These are phyloP conservation scores for Logfia minima DNA, from an alignment of 129 eudicot species.

Conservation along the genomic window DNA sequence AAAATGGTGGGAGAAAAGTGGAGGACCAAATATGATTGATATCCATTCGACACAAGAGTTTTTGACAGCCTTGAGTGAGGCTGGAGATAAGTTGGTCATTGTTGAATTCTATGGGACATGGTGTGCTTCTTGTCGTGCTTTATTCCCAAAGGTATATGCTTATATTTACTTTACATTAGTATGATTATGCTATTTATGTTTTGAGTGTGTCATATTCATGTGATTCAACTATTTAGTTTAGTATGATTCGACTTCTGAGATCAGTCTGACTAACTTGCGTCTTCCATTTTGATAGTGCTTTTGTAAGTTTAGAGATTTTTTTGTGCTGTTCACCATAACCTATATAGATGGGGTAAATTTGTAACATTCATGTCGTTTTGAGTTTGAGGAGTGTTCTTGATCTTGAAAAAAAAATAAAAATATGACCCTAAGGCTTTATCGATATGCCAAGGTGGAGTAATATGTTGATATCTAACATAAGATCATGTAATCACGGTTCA, in stretches of 20 bases:
- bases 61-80: conserved; percentile 67
- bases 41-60: conserved; percentile 90
- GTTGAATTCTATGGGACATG: conserved; percentile 94
- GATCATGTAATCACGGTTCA: background rate
- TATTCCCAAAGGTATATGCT: conserved; percentile 78
- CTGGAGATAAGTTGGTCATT: conserved; percentile 88
- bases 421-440: background rate
- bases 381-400: background rate
- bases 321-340: background rate
- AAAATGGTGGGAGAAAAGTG: conserved; percentile 96
- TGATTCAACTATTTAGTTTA: conserved; percentile 11
- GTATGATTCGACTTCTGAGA: conserved; percentile 12
- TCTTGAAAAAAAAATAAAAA: background rate
- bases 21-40: conserved; percentile 94
- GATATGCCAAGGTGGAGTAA: background rate
- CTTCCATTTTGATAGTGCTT: background rate
- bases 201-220: background rate
- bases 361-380: background rate
- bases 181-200: background rate
- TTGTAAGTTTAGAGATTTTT: too few species aligned
- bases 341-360: background rate
- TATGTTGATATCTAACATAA: conserved; percentile 3
- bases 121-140: conserved; percentile 98
- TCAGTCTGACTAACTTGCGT: background rate
- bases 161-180: background rate